Evolutionary conservation across 441 rosid species (phyloP), one percentile per base, ranked within the genome.

Genomic region (Pelargonium australe): DNA sequence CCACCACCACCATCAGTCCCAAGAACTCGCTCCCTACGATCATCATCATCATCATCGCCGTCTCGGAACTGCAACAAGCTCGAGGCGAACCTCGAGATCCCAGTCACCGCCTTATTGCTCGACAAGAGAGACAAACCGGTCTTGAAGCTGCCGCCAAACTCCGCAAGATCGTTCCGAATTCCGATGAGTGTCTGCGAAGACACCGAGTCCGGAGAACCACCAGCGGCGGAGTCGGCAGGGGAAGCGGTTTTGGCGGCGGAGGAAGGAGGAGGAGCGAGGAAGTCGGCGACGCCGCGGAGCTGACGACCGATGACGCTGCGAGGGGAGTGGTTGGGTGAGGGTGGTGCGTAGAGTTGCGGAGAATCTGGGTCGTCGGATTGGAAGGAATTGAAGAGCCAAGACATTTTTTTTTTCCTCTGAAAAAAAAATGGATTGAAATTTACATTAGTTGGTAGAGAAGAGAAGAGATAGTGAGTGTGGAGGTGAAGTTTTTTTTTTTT

Each of bases 151-250:
- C 84, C 89, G 4, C 88, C 86, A 37, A 89, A 80, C 73, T 89
- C 96, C 1, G 78, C 88, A 0, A 89, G 83, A 84, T 89, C 90
- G 72, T 82, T 87, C 5, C 89, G 85, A 72, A 89, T 81, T 67
- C 89, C 89, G 10, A 69, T 14, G 3, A 89, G 84, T 62, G 73
- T 76, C 63, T 67, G 77, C 66, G 78, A 74, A 9, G 80, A 58
- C 19, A 66, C 25, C 3, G 79, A 64, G 70, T 76, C 79, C 51
- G 51, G n/a, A 45, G 3, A 45, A 45, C 12, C 13, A n/a, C 11
- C 37, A 20, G 23, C 23, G 23, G 23, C 23, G 23, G 23, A 20
- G 23, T 20, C 23, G 23, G 23, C 23, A 20, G 23, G 23, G 58
- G 58, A 4, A 14, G 55, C 55, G 14, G 55, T 47, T 47, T 7